Percentiles rank a stretch among this genome's conserved stretches.
These are phyloP conservation scores for Paracoccidioides lutzii DNA, from an alignment of 2,329 filamentous ascomycete species.

Conservation along the genomic window DNA sequence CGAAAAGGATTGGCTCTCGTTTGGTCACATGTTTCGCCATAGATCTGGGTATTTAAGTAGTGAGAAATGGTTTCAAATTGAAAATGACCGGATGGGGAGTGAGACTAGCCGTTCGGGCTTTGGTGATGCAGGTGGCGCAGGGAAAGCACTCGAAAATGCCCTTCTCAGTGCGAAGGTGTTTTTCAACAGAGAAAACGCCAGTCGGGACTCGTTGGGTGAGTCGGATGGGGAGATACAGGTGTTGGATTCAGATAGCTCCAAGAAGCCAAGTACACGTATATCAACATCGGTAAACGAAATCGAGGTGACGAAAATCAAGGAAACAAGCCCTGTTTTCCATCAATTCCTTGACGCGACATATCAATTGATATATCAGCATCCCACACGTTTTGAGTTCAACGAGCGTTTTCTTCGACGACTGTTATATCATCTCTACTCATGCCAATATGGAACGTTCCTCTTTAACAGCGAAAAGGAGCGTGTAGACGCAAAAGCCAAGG, in stretches of 20 bases:
- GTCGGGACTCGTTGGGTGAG: slow-evolving; percentile 50
- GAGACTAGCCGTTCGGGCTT: slow-evolving; percentile 27
- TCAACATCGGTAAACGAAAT: slow-evolving; percentile 37
- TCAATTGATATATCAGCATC: slow-evolving; percentile 74
- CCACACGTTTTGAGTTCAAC: slow-evolving; percentile 87
- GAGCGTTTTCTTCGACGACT: slow-evolving; percentile 82
- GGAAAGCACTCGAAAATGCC: slow-evolving; percentile 74
- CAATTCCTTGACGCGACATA: slow-evolving; percentile 94
- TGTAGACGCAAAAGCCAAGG: slow-evolving; percentile 51
- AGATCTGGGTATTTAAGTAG: slow-evolving; percentile 77
- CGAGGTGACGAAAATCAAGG: slow-evolving; percentile 62
- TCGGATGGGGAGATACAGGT: slow-evolving; percentile 42
- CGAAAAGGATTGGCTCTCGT: slow-evolving; percentile 96
- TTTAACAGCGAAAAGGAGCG: slow-evolving; percentile 91
- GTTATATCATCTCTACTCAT: slow-evolving; percentile 87
- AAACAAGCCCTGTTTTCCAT: slow-evolving; percentile 92
- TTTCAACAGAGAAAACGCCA: slow-evolving; percentile 69
- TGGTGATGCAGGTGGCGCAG: slow-evolving; percentile 33
- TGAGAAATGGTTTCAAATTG: slow-evolving; percentile 86
- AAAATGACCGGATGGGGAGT: slow-evolving; percentile 63
- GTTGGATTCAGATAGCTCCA: slow-evolving; percentile 35
- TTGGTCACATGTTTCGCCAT: slow-evolving; percentile 93
- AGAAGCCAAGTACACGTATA: slow-evolving; percentile 24
- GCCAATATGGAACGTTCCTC: slow-evolving; percentile 92
- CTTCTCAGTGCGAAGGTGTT: slow-evolving; percentile 75